phyloP scores from a whole-genome alignment of 306 rosid genomes.

The Ziziphus jujuba region DNA sequence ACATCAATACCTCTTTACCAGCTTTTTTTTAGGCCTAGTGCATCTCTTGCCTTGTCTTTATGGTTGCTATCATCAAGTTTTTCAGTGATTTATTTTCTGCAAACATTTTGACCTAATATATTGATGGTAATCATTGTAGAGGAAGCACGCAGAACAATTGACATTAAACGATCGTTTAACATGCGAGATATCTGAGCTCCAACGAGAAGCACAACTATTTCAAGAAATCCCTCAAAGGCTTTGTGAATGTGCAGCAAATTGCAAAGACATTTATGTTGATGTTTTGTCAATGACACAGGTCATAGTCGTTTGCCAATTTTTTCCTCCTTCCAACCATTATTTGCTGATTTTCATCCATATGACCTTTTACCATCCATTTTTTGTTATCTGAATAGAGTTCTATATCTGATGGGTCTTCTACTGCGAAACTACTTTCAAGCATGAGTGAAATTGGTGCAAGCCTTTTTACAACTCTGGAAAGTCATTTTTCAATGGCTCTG shows the following conservation, averaged over 20 bases:
- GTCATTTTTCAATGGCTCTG: slow-evolving; percentile 40
- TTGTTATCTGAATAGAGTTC: slow-evolving; percentile 42
- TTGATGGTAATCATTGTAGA: slow-evolving; percentile 39
- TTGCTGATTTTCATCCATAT: slow-evolving; percentile 22
- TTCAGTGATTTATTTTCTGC: slow-evolving; percentile 1
- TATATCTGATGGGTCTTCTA: slow-evolving; percentile 45
- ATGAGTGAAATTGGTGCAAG: slow-evolving; percentile 59
- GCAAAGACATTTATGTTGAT: slow-evolving; percentile 63
- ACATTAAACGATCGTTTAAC: slow-evolving; percentile 40
- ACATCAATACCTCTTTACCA: not conserved
- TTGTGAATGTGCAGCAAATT: slow-evolving; percentile 49
- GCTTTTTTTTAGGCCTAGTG: not conserved
- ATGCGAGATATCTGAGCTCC: slow-evolving; percentile 42
- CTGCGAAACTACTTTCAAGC: slow-evolving; percentile 56
- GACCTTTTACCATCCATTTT: slow-evolving; percentile 16
- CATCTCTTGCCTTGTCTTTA: not conserved
- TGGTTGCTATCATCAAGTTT: not conserved
- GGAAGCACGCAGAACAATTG: slow-evolving; percentile 58
- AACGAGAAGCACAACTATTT: slow-evolving; percentile 49
- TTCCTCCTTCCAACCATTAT: slow-evolving; percentile 10
- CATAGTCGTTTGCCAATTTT: slow-evolving; percentile 21
- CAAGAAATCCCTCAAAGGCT: slow-evolving; percentile 52
- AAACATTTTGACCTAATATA: not conserved
- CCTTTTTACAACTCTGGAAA: slow-evolving; percentile 63
- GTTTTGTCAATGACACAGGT: slow-evolving; percentile 68